A percentile compares a stretch with the other conserved stretches of the same genome.
phyloP scores from a whole-genome alignment of 768 basidiomycete genomes.

The Amanita rimosa region DNA sequence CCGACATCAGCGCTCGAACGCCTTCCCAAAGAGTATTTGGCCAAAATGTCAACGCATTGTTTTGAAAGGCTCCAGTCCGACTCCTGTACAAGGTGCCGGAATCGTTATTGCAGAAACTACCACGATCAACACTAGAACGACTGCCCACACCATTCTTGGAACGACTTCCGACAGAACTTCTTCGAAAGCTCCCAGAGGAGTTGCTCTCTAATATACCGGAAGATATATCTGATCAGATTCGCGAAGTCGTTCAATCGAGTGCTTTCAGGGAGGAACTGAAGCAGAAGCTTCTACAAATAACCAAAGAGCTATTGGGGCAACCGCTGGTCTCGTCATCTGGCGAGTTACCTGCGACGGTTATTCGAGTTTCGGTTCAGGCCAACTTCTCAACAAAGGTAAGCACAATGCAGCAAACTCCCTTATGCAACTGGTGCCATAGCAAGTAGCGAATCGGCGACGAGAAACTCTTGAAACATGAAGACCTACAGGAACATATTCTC shows the following conservation, averaged over 20 bases:
- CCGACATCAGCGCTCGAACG: neutral
- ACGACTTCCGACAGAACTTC: neutral
- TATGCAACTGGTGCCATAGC: too few relatives aligned
- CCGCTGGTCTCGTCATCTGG: neutral
- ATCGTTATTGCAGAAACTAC: neutral
- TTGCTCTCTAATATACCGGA: neutral
- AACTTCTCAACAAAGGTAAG: too few relatives aligned
- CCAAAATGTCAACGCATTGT: neutral
- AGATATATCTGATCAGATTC: neutral
- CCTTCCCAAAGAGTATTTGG: neutral
- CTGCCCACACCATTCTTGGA: neutral
- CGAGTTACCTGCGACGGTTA: neutral
- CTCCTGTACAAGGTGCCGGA: neutral
- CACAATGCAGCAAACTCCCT: too few relatives aligned
- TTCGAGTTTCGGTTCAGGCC: neutral
- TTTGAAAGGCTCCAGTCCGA: neutral
- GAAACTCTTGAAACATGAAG: neutral
- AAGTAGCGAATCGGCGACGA: too few relatives aligned
- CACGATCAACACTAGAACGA: neutral
- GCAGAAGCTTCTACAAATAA: neutral
- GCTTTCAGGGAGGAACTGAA: neutral
- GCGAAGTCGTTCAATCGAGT: neutral
- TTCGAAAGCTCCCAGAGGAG: neutral
- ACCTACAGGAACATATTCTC: conserved; percentile 1
- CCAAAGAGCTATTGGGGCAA: neutral